Conservation (phyloP, 1,284 basidiomycete genomes). For the Pyrrhoderma noxium region DNA sequence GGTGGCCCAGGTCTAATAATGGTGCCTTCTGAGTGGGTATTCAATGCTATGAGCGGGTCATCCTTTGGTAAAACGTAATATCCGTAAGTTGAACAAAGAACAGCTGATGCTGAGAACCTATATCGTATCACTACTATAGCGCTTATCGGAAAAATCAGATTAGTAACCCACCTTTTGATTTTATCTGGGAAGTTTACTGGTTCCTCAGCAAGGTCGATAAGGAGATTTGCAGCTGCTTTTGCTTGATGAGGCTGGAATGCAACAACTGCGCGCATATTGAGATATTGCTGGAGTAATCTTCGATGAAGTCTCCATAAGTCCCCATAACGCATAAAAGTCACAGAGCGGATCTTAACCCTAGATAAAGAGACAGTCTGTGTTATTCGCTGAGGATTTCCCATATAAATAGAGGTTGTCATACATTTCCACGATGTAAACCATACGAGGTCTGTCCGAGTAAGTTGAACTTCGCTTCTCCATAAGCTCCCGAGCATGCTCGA, state of each 20-base stretch:
- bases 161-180: slow-evolving; percentile 23
- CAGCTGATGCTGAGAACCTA: slow-evolving; percentile 11
- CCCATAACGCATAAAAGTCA: slow-evolving; percentile 25
- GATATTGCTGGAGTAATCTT: slow-evolving; percentile 26
- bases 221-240: slow-evolving; percentile 22
- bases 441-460: slow-evolving; percentile 17
- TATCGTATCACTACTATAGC: neutral
- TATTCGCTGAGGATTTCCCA: neutral
- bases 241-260: slow-evolving; percentile 23
- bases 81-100: slow-evolving; percentile 13
- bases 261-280: slow-evolving; percentile 20
- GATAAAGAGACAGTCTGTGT: neutral
- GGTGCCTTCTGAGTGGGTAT: neutral
- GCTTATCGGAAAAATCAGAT: neutral
- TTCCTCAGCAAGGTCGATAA: slow-evolving; percentile 21
- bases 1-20: slow-evolving; percentile 8
- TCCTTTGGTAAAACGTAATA: slow-evolving; percentile 18
- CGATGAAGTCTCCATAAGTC: slow-evolving; percentile 27
- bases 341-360: slow-evolving; percentile 13
- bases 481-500: slow-evolving; percentile 12
- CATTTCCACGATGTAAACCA: slow-evolving; percentile 25
- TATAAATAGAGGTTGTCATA: slow-evolving; percentile 11
- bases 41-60: slow-evolving; percentile 25
- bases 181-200: slow-evolving; percentile 23
- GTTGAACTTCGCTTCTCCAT: slow-evolving; percentile 14